A percentile compares a stretch with the other conserved stretches of the same genome.
Conservation (phyloP, 2,329 filamentous ascomycete genomes). For the Taxawa tesnikishii region DNA sequence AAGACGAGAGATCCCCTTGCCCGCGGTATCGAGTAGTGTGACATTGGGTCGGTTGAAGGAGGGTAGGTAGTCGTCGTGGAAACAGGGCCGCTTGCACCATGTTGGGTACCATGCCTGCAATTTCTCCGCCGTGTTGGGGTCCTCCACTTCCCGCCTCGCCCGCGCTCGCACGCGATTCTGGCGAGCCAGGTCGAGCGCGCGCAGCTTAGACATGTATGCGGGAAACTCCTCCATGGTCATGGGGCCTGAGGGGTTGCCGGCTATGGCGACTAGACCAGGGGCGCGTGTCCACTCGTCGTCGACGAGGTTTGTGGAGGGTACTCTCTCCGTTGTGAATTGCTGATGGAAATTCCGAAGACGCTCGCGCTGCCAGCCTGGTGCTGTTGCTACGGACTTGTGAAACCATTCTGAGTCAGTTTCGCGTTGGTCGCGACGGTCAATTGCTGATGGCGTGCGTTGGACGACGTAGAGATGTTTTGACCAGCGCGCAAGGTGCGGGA, state of each 20-base stretch:
- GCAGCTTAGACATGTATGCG: conserved; percentile 23
- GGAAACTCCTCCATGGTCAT: conserved; percentile 24
- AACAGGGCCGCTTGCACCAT: conserved; percentile 53
- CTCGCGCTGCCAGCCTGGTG: conserved; percentile 37
- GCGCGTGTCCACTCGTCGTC: conserved; percentile 42
- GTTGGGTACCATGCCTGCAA: conserved; percentile 49
- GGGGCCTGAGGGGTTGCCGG: conserved; percentile 18
- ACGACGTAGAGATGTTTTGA: conserved; percentile 27
- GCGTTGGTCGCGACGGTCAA: conserved; percentile 21
- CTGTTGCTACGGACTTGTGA: conserved; percentile 18
- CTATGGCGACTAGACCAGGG: no score
- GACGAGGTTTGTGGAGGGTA: conserved; percentile 31
- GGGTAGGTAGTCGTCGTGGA: conserved; percentile 47
- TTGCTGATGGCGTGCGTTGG: conserved; percentile 29
- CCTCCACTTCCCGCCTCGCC: conserved; percentile 39
- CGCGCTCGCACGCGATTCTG: conserved; percentile 34
- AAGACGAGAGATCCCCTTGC: conserved; percentile 36
- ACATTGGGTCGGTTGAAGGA: conserved; percentile 49
- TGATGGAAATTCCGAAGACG: conserved; percentile 34
- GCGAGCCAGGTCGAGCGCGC: conserved; percentile 29
- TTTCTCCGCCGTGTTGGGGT: conserved; percentile 36
- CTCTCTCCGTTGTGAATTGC: conserved; percentile 20
- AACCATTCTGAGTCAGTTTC: conserved; percentile 32
- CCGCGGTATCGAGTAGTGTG: conserved; percentile 46
- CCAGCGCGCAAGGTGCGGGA: conserved; percentile 27